These are phyloP conservation scores for Sambucus nigra DNA, from an alignment of 129 eudicot species.

Conservation along the genomic window DNA sequence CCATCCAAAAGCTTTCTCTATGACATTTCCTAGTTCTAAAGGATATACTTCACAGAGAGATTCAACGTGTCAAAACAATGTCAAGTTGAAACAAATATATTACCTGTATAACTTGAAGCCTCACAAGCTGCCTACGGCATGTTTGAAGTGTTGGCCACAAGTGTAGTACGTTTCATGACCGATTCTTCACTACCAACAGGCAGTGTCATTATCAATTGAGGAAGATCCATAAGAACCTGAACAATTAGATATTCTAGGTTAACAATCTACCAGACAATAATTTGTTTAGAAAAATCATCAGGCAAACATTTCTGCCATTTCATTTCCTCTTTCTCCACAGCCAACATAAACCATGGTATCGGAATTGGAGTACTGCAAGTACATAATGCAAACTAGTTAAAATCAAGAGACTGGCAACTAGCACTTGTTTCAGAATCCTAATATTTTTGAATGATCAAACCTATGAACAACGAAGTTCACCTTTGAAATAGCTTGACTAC, in stretches of 20 bases:
- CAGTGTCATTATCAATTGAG: constrained; percentile 97
- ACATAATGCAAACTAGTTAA: constrained; percentile 5
- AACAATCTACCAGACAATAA: background rate
- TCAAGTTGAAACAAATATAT: background rate
- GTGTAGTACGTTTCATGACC: constrained; percentile 99
- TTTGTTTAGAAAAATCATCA: background rate
- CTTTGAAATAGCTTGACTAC: constrained; percentile 98
- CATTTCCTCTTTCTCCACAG: constrained; percentile 99
- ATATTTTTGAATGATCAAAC: background rate
- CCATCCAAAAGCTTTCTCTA: too few species aligned
- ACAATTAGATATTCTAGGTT: constrained; percentile 6
- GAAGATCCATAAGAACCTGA: constrained; percentile 99
- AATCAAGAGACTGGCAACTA: background rate
- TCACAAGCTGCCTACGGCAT: constrained; percentile 99
- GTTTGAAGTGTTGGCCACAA: constrained; percentile 97
- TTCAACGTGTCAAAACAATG: background rate
- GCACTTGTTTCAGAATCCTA: background rate
- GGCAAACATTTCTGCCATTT: constrained; percentile 83
- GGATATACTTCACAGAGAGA: background rate
- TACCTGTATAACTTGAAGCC: constrained; percentile 99
- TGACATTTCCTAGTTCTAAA: background rate
- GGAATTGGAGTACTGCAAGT: constrained; percentile 93
- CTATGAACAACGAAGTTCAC: constrained; percentile 25
- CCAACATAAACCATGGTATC: constrained; percentile 99
- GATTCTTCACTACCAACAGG: constrained; percentile 99